A percentile compares a stretch with the other conserved stretches of the same genome.
phyloP scores from a whole-genome alignment of 495 filamentous ascomycete genomes.

The Penicillium salamii region DNA sequence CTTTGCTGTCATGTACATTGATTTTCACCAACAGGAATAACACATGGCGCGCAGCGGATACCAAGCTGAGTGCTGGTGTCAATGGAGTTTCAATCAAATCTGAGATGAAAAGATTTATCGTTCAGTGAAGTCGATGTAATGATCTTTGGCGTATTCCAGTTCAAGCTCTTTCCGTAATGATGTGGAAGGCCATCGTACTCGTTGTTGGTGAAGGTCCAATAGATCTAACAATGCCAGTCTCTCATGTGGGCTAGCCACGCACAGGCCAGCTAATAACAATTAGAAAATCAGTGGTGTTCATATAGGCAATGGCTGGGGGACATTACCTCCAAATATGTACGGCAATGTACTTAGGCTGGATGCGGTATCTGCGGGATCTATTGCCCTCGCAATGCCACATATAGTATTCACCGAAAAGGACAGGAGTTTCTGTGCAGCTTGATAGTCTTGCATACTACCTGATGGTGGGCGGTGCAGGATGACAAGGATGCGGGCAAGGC shows the following conservation, averaged over 20 bases:
- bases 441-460: conserved; percentile 23
- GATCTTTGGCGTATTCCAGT: conserved; percentile 26
- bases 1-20: no score
- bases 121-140: conserved; percentile 9
- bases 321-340: conserved; percentile 28
- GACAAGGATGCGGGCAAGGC: conserved; percentile 26
- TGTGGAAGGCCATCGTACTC: conserved; percentile 22
- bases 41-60: no score
- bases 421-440: conserved; percentile 7
- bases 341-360: conserved; percentile 22
- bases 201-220: conserved; percentile 17
- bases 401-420: conserved; percentile 7
- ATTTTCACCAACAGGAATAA: no score
- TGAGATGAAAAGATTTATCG: no score
- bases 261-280: conserved; percentile 23
- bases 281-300: background rate
- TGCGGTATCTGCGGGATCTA: conserved; percentile 7
- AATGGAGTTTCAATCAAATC: no score
- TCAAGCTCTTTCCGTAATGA: conserved; percentile 27
- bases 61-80: no score
- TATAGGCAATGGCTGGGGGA: background rate
- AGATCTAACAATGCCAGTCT: conserved; percentile 21
- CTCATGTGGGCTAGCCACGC: conserved; percentile 25
- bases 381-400: conserved; percentile 9
- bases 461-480: conserved; percentile 27